phyloP scores from a whole-genome alignment of 2,329 filamentous ascomycete genomes.

The Phoma herbarum region DNA sequence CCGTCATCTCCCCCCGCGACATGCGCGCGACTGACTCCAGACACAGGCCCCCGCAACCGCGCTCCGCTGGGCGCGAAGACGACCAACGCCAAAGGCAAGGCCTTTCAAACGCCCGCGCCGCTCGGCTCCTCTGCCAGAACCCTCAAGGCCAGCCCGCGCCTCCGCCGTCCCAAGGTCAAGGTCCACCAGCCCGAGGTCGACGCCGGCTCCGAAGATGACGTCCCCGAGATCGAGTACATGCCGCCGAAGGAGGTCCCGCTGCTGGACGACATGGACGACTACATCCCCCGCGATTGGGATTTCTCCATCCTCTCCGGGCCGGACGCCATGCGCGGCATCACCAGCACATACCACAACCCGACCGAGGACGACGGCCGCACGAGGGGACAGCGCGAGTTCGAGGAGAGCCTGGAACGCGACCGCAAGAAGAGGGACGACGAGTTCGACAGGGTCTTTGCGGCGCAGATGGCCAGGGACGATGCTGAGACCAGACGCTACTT shows the following conservation, averaged over 20 bases:
- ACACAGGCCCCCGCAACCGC: constrained; percentile 70
- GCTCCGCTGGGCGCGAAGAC: constrained; percentile 93
- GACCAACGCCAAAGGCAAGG: constrained; percentile 86
- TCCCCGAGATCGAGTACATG: constrained; percentile 88
- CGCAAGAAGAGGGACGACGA: constrained; percentile 69
- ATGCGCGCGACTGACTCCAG: constrained; percentile 15
- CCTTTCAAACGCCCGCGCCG: constrained; percentile 71
- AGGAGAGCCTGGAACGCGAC: constrained; percentile 55
- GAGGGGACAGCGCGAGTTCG: constrained; percentile 65
- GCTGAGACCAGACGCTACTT: constrained; percentile 56
- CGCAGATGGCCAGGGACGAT: constrained; percentile 62
- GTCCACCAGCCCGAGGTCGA: constrained; percentile 67
- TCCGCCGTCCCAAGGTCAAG: constrained; percentile 64
- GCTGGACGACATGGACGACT: constrained; percentile 74
- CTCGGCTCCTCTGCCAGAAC: constrained; percentile 68
- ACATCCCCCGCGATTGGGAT: constrained; percentile 61
- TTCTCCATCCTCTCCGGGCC: constrained; percentile 62
- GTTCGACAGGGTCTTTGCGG: constrained; percentile 72
- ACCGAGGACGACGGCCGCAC: constrained; percentile 74
- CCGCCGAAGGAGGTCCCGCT: constrained; percentile 73
- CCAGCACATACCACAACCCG: constrained; percentile 60
- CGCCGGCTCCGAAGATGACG: constrained; percentile 62
- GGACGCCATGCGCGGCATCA: constrained; percentile 63
- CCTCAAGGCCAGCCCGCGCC: constrained; percentile 70
- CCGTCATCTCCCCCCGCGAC: background rate